A percentile compares a stretch with the other conserved stretches of the same genome.
Evolutionary conservation across 305 asterid species (phyloP).

Genomic region (Rubia peregrina): DNA sequence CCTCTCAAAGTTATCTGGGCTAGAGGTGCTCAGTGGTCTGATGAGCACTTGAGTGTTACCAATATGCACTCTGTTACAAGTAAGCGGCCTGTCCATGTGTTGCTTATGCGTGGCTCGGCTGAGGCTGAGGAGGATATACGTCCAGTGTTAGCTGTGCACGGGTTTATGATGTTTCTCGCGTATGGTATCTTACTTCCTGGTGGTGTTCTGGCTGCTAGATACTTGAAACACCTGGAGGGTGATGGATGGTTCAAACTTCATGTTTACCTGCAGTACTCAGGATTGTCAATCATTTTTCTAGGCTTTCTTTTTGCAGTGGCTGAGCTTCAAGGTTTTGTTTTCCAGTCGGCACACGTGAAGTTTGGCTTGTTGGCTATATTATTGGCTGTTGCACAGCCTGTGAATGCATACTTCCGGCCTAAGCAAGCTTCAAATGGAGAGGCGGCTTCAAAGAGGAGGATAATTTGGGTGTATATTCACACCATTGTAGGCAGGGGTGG

Average conservation of each 20-base stretch:
- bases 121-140: constrained; percentile 92
- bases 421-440: constrained; percentile 58
- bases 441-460: constrained; percentile 40
- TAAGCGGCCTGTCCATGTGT: constrained; percentile 82
- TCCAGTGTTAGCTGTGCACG: constrained; percentile 93
- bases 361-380: constrained; percentile 75
- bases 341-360: constrained; percentile 68
- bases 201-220: constrained; percentile 87
- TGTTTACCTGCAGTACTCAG: constrained; percentile 81
- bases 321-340: constrained; percentile 72
- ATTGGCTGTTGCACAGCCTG: constrained; percentile 65
- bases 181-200: constrained; percentile 95
- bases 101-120: constrained; percentile 81
- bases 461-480: constrained; percentile 73
- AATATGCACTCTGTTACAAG: constrained; percentile 91
- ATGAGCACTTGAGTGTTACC: constrained; percentile 56
- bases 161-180: constrained; percentile 98
- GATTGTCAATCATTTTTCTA: constrained; percentile 76
- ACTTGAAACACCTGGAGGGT: constrained; percentile 77
- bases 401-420: constrained; percentile 84
- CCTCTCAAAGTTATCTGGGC: constrained; percentile 93
- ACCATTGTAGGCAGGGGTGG: constrained; percentile 65
- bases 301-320: constrained; percentile 97
- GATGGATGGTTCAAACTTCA: constrained; percentile 91
- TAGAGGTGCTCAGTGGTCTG: constrained; percentile 95